Evolutionary conservation across 2,329 filamentous ascomycete species (phyloP).

Genomic region (Grosmannia serpens): DNA sequence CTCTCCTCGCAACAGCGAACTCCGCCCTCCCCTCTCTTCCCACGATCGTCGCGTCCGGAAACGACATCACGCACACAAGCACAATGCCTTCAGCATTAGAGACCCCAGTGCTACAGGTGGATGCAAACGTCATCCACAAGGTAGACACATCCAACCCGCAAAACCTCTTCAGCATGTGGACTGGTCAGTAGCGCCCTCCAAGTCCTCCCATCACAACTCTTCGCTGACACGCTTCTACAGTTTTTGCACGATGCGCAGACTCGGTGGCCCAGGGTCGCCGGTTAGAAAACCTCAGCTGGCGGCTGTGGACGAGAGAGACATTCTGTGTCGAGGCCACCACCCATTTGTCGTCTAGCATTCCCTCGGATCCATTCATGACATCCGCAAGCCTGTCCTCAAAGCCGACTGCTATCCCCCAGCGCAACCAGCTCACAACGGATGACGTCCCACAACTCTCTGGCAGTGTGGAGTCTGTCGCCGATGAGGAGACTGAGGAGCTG

Average conservation of each 20-base stretch:
- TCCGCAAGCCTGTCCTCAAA: conserved; percentile 28
- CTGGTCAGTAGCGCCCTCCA: conserved; percentile 50
- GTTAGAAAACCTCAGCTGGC: conserved; percentile 91
- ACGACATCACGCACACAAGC: conserved; percentile 17
- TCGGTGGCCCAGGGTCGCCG: conserved; percentile 87
- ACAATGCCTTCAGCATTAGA: conserved; percentile 75
- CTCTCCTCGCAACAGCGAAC: conserved; percentile 1
- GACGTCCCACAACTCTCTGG: conserved; percentile 63
- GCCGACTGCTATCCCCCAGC: conserved; percentile 34
- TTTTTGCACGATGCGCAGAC: conserved; percentile 89
- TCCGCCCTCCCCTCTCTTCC: background rate
- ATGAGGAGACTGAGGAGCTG: conserved; percentile 55
- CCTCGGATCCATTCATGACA: background rate
- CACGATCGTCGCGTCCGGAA: background rate
- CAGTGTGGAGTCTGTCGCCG: conserved; percentile 63
- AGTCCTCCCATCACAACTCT: background rate
- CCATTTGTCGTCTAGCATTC: background rate
- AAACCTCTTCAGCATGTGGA: conserved; percentile 95
- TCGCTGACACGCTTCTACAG: conserved; percentile 29
- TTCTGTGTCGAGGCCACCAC: conserved; percentile 63
- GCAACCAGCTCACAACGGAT: conserved; percentile 24
- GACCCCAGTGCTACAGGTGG: conserved; percentile 80
- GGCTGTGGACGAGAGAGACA: conserved; percentile 87
- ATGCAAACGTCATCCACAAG: conserved; percentile 84
- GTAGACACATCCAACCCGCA: conserved; percentile 88